These are phyloP conservation scores for Fusarium transvaalense DNA, from an alignment of 2,329 filamentous ascomycete genomes.

Conservation along the genomic window DNA sequence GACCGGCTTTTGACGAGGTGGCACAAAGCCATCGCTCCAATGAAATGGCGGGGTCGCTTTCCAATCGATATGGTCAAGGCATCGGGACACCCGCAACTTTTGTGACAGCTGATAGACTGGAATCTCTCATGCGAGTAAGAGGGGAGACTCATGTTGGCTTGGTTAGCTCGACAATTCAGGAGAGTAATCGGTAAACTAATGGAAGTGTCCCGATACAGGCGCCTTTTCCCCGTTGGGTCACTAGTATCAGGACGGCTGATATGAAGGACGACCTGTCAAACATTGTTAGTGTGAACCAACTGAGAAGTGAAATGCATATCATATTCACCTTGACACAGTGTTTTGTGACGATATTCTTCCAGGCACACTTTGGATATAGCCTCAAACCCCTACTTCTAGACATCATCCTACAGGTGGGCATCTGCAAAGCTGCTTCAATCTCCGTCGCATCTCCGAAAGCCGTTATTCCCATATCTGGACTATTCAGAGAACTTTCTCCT, in stretches of 20 bases:
- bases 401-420: not conserved
- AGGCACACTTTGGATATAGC: constrained; percentile 5
- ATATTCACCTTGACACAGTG: not conserved
- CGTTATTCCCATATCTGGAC: not conserved
- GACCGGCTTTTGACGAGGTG: not conserved
- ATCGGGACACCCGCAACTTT: not conserved
- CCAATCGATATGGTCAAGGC: not conserved
- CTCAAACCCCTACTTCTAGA: not conserved
- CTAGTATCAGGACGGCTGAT: not conserved
- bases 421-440: not conserved
- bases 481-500: not conserved
- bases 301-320: not conserved
- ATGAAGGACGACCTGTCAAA: not conserved
- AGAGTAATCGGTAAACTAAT: not conserved
- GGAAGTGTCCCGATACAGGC: not conserved
- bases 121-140: not conserved
- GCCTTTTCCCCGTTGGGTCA: not conserved
- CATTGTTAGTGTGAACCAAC: not conserved
- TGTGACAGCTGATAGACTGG: not conserved
- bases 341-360: not conserved
- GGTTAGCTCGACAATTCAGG: not conserved
- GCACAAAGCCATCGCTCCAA: not conserved
- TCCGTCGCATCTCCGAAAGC: not conserved
- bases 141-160: not conserved
- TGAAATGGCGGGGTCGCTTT: not conserved